phyloP scores from a whole-genome alignment of 164 flowering plant genomes.

The grape (Vitis vinifera) region DNA sequence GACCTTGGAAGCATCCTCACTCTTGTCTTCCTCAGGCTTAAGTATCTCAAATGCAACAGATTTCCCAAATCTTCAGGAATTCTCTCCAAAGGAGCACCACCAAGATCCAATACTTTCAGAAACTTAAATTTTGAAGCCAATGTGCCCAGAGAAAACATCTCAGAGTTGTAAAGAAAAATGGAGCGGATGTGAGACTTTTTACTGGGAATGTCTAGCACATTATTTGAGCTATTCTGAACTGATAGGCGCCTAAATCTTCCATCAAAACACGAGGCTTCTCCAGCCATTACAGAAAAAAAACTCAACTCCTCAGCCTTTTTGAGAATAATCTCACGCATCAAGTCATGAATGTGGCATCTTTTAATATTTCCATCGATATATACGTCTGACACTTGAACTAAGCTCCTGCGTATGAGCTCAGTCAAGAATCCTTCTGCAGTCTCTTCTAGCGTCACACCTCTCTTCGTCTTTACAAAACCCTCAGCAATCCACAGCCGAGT shows the following conservation, averaged over 20 bases:
- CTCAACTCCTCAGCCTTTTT: slow-evolving; percentile 17
- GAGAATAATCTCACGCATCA: slow-evolving; percentile 25
- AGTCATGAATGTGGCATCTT: slow-evolving; percentile 23
- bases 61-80: slow-evolving; percentile 23
- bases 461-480: slow-evolving; percentile 19
- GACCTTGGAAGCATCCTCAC: slow-evolving; percentile 27
- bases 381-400: slow-evolving; percentile 20
- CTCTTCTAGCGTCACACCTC: slow-evolving; percentile 16
- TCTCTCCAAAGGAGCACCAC: slow-evolving; percentile 9
- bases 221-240: slow-evolving; percentile 6
- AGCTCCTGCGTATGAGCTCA: slow-evolving; percentile 28
- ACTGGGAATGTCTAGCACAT: neutral
- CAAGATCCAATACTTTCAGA: slow-evolving; percentile 28
- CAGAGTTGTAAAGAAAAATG: slow-evolving; percentile 6
- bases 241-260: slow-evolving; percentile 21
- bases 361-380: slow-evolving; percentile 2
- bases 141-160: neutral
- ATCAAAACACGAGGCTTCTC: neutral
- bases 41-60: slow-evolving; percentile 22
- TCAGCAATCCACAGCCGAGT: slow-evolving; percentile 31
- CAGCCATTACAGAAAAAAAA: neutral
- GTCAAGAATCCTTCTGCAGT: slow-evolving; percentile 28
- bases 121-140: slow-evolving; percentile 16
- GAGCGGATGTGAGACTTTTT: slow-evolving; percentile 12
- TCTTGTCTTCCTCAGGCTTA: slow-evolving; percentile 24